Base-by-base conservation (phyloP, 495 filamentous ascomycete species). In the Talaromyces wortmannii region DNA sequence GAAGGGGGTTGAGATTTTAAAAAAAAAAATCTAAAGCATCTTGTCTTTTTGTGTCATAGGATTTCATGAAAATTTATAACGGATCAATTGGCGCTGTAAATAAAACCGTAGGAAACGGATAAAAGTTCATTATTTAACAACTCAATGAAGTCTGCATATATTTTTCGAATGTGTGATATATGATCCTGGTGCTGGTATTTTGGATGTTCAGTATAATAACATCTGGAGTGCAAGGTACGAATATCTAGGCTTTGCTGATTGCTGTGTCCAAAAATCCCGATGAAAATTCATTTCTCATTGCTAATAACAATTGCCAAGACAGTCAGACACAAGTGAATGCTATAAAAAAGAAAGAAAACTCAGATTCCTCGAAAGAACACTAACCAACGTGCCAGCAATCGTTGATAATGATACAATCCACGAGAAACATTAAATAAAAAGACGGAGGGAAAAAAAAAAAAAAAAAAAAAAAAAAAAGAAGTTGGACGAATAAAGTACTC, bases 381-480 rank as follows among this genome's bases (percentile, higher is more conserved):
- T 6, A 45, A 23, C 5, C 17, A 50, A 49, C 30, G 46, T 50
- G 54, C 54, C 33, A 50, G 43, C 33, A 50, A 40, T 31, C n/a
- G 29, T 11, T 52, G 32, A 30, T 18, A 43, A 46, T 40, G 48
- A 8, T 13, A 40, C 36, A 8, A 10, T 52, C 7, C 29, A 52
- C 6, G 13, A 32, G 15, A 50, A 42, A 42, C 32, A 23, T 5
- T 29, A 50, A 54, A 58, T 29, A 50, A 54, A 58, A 50, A 43
- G 23, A 44, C 18, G n/a, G 16, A 23, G 4, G 44, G 33, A 55
- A 45, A 56, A 44, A 56, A n/a, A 12, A 29, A 43, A 33, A 55
- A 44, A 16, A 7, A 43, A 12, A n/a, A 42, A 29, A 18, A 36
- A 42, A 23, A 23, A 23, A 23, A 23, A 23, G 23, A 1, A 23